These are phyloP conservation scores for Xylogone sp. DNA, from an alignment of 2,329 filamentous ascomycete genomes.

Conservation along the genomic window DNA sequence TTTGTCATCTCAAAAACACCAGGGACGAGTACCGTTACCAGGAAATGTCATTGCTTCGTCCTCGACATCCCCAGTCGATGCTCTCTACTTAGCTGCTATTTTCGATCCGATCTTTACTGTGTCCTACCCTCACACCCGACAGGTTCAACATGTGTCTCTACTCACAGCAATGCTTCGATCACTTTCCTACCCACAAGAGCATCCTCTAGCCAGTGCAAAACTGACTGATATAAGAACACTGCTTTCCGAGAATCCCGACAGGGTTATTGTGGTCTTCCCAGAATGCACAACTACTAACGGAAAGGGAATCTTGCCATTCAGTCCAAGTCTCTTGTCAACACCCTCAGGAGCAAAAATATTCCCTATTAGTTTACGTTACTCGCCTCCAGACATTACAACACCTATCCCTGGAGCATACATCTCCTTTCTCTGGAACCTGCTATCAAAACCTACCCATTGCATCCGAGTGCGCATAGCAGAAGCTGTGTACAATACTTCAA, in stretches of 20 bases:
- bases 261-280: slow-evolving; percentile 83
- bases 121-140: slow-evolving; percentile 70
- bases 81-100: slow-evolving; percentile 89
- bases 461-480: slow-evolving; percentile 90
- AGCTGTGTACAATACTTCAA: slow-evolving; percentile 53
- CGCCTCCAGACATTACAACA: slow-evolving; percentile 84
- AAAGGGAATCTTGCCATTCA: slow-evolving; percentile 80
- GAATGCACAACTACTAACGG: slow-evolving; percentile 95
- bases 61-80: slow-evolving; percentile 89
- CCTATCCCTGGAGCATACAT: slow-evolving; percentile 73
- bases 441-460: slow-evolving; percentile 80
- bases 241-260: slow-evolving; percentile 62
- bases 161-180: slow-evolving; percentile 71
- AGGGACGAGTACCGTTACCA: slow-evolving; percentile 70
- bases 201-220: slow-evolving; percentile 40
- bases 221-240: slow-evolving; percentile 62
- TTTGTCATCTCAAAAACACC: slow-evolving; percentile 69
- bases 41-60: slow-evolving; percentile 84
- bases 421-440: slow-evolving; percentile 79
- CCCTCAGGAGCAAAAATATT: slow-evolving; percentile 73
- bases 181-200: slow-evolving; percentile 54
- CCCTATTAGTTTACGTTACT: slow-evolving; percentile 86
- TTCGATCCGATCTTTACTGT: slow-evolving; percentile 94
- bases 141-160: slow-evolving; percentile 74
- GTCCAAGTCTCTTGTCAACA: slow-evolving; percentile 68